These are phyloP conservation scores for Sistotremastrum niveocremeum DNA, from an alignment of 768 basidiomycete genomes.

Conservation along the genomic window DNA sequence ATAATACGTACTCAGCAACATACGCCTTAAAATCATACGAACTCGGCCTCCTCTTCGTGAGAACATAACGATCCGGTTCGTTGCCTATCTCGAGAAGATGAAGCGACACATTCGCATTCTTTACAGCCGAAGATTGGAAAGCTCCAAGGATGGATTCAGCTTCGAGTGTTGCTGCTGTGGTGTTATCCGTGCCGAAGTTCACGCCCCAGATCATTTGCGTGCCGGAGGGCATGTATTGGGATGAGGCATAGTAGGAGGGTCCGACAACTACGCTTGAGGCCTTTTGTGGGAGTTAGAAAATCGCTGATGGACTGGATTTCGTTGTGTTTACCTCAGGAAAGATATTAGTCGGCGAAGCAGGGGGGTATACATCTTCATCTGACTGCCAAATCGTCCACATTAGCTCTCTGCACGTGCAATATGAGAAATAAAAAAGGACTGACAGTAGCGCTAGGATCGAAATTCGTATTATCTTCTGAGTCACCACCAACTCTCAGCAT, in stretches of 20 bases:
- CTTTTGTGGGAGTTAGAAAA: no score
- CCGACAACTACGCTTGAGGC: slow-evolving; percentile 2
- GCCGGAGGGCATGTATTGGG: slow-evolving; percentile 4
- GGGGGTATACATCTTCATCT: slow-evolving; percentile 3
- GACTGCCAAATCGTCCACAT: not conserved
- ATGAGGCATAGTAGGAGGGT: slow-evolving; percentile 2
- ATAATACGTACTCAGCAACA: no score
- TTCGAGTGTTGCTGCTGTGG: slow-evolving; percentile 3
- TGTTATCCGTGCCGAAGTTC: slow-evolving; percentile 6
- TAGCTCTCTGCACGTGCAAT: no score
- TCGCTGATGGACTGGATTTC: no score
- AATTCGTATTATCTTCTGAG: no score
- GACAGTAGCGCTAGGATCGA: no score
- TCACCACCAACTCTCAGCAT: no score
- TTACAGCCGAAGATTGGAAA: slow-evolving; percentile 1
- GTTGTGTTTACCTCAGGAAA: slow-evolving; percentile 5
- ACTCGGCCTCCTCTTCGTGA: no score
- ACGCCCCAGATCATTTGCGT: slow-evolving; percentile 9
- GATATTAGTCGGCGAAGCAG: slow-evolving; percentile 3
- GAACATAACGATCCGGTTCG: no score
- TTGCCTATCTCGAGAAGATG: slow-evolving; percentile 5
- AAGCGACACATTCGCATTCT: slow-evolving; percentile 1
- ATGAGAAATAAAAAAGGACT: no score
- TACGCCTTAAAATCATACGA: no score
- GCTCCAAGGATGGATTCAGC: slow-evolving; percentile 4